phyloP scores from a whole-genome alignment of 257 asterid genomes.

The Fraxinus anomala region DNA sequence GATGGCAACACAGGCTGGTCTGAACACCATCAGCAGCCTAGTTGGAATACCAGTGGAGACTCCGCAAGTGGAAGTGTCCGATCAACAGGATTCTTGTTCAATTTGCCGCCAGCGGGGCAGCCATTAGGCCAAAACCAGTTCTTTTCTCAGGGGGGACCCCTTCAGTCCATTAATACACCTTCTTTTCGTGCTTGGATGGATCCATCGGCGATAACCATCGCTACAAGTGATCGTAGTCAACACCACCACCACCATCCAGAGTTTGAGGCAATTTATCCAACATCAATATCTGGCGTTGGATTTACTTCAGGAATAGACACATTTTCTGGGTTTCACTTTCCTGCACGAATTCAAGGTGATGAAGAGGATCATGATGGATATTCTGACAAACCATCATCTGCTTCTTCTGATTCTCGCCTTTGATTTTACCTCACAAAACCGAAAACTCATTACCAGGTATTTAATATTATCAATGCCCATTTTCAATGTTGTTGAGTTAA shows the following conservation, averaged over 20 bases:
- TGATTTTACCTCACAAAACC: slow-evolving; percentile 42
- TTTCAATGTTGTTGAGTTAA: background rate
- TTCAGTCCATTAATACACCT: slow-evolving; percentile 99
- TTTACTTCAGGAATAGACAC: slow-evolving; percentile 67
- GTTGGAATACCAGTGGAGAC: slow-evolving; percentile 65
- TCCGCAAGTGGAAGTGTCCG: slow-evolving; percentile 35
- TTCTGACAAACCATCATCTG: slow-evolving; percentile 92
- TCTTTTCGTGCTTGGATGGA: slow-evolving; percentile 98
- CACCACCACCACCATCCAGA: slow-evolving; percentile 50
- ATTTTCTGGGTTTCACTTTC: slow-evolving; percentile 75
- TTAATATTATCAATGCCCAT: background rate
- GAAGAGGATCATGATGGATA: slow-evolving; percentile 98
- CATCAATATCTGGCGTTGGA: slow-evolving; percentile 57
- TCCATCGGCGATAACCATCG: slow-evolving; percentile 47
- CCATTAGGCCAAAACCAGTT: slow-evolving; percentile 64
- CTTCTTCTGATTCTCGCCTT: slow-evolving; percentile 96
- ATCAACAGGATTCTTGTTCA: slow-evolving; percentile 50
- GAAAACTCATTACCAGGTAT: slow-evolving; percentile 31
- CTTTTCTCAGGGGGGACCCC: slow-evolving; percentile 99
- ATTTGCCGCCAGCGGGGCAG: slow-evolving; percentile 44
- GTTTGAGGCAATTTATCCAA: slow-evolving; percentile 54
- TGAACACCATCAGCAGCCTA: slow-evolving; percentile 58
- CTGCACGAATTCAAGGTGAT: slow-evolving; percentile 96
- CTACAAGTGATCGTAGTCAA: slow-evolving; percentile 50
- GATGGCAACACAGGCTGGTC: slow-evolving; percentile 58